Base-by-base conservation (phyloP, 768 basidiomycete genomes). In the Suillus tomentosus region DNA sequence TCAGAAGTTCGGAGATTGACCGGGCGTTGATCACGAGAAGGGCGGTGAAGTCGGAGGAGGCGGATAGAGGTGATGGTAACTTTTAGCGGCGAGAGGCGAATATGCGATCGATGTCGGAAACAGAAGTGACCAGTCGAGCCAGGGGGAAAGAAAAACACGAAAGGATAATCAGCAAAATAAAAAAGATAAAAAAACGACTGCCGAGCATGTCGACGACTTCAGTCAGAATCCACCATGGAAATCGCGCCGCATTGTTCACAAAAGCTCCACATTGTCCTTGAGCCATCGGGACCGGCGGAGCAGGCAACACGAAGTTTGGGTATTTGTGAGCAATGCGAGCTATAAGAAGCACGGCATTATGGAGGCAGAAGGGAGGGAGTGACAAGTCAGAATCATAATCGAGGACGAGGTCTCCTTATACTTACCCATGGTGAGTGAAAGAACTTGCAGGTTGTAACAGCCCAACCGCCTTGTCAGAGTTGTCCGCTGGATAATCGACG, bases 211-310 rank as follows among this genome's bases (percentile, higher is more conserved):
- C 54, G 13, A 59, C 19, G 19, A 42, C 59, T 17, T 69, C 78
- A 89, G 76, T 90, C 88, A 77, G 82, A 82, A 72, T 92, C 89
- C 77, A 94, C 89, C 88, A 92, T 92, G 66, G 91, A 91, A 75
- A 94, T 92, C 64, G 92, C 89, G 76, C 92, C 92, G 74, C 92
- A 94, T 79, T 92, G 83, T 82, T 92, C 91, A 76, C 92, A 94
- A 74, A 90, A 88, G 71, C 87, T 88, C 92, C 92, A 94, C 90
- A 94, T 92, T 19, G 90, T 87, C 63, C 76, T 74, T 73, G 84
- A 85, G 65, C 91, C 91, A 67, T 86, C 85, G 65, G 81, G 76
- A 61, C 89, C 85, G 22, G 90, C 76, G 40, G 90, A 85, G 70
- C 91, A 92, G 40, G 92, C 90, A 64, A 94, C 81, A 67, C 90